phyloP scores from a whole-genome alignment of 129 eudicot species.

The Mikania micrantha region DNA sequence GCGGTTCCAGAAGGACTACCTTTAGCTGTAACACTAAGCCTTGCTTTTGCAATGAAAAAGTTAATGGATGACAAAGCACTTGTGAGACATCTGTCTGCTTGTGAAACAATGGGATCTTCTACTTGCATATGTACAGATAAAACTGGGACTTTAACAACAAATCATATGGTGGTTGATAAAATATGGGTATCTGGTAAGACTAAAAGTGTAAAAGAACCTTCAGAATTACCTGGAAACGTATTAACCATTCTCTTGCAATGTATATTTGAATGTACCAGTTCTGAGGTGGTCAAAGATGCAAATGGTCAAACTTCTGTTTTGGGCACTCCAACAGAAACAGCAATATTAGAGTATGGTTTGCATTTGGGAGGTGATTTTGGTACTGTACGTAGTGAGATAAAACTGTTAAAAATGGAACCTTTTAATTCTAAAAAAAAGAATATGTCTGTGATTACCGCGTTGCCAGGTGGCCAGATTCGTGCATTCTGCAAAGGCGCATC shows the following conservation, averaged over 20 bases:
- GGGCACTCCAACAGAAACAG: slow-evolving; percentile 90
- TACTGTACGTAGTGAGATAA: slow-evolving; percentile 34
- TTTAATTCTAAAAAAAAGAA: slow-evolving; percentile 70
- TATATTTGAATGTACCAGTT: slow-evolving; percentile 63
- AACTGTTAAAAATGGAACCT: slow-evolving; percentile 58
- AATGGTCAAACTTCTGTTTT: slow-evolving; percentile 57
- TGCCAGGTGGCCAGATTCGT: slow-evolving; percentile 47
- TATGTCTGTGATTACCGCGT: slow-evolving; percentile 70
- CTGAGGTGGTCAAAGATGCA: slow-evolving; percentile 75
- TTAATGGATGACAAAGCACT: slow-evolving; percentile 75
- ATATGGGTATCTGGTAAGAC: slow-evolving; percentile 54
- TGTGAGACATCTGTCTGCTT: slow-evolving; percentile 84
- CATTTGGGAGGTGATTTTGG: slow-evolving; percentile 64
- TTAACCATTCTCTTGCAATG: slow-evolving; percentile 51
- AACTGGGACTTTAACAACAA: slow-evolving; percentile 89
- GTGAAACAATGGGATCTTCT: slow-evolving; percentile 99
- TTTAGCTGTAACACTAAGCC: slow-evolving; percentile 83
- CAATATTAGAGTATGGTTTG: slow-evolving; percentile 71
- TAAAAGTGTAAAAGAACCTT: slow-evolving; percentile 29
- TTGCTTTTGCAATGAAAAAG: slow-evolving; percentile 93
- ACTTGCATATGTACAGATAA: slow-evolving; percentile 80
- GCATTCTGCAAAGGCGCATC: slow-evolving; percentile 95
- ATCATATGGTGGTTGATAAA: slow-evolving; percentile 82
- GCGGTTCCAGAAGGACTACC: slow-evolving; percentile 99
- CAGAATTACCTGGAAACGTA: slow-evolving; percentile 29